phyloP scores from a whole-genome alignment of 352 stramenopile genomes.

The Stramenopiles sp. region DNA sequence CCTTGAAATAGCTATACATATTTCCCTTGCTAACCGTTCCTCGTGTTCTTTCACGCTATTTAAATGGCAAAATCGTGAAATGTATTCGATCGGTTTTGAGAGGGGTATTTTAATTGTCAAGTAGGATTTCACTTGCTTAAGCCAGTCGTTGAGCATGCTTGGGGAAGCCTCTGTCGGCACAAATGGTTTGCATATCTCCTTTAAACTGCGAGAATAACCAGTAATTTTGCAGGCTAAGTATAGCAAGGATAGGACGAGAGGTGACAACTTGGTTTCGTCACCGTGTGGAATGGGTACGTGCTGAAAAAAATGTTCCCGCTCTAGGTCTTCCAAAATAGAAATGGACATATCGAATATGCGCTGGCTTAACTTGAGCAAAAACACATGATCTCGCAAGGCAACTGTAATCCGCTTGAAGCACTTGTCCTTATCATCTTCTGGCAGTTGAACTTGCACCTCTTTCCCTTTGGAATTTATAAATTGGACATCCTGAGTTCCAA shows the following conservation, averaged over 20 bases:
- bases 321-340: neutral
- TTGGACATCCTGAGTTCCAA: neutral
- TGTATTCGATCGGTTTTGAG: neutral
- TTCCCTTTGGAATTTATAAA: neutral
- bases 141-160: neutral
- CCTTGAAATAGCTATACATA: neutral
- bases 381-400: neutral
- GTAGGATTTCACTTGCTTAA: neutral
- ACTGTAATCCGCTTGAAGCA: neutral
- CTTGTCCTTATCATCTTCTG: neutral
- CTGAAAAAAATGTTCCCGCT: neutral
- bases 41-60: neutral
- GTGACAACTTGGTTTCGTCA: neutral
- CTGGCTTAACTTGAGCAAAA: neutral
- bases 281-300: neutral
- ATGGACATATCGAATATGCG: neutral
- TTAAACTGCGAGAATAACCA: neutral
- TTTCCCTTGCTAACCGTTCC: neutral
- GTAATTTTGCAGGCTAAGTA: neutral
- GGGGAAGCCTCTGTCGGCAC: neutral
- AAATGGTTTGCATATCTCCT: neutral
- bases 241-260: neutral
- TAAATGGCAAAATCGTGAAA: neutral
- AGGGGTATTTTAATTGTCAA: neutral
- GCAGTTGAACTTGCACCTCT: neutral